phyloP scores from a whole-genome alignment of 345 rosid species.

The Bruguiera sexangula region DNA sequence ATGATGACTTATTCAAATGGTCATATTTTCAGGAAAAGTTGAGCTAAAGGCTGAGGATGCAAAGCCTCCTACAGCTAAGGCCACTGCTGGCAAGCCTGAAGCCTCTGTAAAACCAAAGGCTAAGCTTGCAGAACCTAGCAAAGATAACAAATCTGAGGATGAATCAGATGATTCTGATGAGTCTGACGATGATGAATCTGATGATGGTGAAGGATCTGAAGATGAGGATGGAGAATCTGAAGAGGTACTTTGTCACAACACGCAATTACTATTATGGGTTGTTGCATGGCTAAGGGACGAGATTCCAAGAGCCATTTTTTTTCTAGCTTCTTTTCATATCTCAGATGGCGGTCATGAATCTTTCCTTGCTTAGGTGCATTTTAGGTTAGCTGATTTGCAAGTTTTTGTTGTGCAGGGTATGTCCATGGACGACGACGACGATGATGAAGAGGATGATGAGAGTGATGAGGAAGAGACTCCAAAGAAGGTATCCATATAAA shows the following conservation, averaged over 20 bases:
- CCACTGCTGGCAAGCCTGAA: constrained; percentile 39
- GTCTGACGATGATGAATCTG: constrained; percentile 2
- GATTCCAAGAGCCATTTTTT: no score
- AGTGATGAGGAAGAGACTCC: constrained; percentile 65
- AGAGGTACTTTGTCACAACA: constrained; percentile 6
- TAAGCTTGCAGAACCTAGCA: constrained; percentile 27
- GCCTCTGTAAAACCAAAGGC: constrained; percentile 34
- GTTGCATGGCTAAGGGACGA: no score
- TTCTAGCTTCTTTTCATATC: no score
- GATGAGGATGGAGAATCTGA: constrained; percentile 10
- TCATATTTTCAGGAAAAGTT: constrained; percentile 20
- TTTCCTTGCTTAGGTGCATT: no score
- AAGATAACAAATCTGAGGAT: constrained; percentile 22
- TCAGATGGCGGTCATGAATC: no score
- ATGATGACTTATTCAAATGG: no score
- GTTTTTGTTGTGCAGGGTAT: constrained; percentile 12
- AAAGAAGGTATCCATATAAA: constrained; percentile 44
- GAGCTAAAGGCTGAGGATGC: constrained; percentile 19
- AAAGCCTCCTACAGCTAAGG: constrained; percentile 25
- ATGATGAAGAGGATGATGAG: constrained; percentile 32
- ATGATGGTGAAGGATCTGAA: constrained; percentile 27
- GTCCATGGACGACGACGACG: constrained; percentile 21
- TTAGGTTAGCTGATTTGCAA: neutral
- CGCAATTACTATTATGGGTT: no score
- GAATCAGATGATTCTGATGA: constrained; percentile 27